Percentiles rank a stretch among this genome's conserved stretches.
phyloP scores from a whole-genome alignment of 2,329 filamentous ascomycete species.

The Zasmidium angulare region DNA sequence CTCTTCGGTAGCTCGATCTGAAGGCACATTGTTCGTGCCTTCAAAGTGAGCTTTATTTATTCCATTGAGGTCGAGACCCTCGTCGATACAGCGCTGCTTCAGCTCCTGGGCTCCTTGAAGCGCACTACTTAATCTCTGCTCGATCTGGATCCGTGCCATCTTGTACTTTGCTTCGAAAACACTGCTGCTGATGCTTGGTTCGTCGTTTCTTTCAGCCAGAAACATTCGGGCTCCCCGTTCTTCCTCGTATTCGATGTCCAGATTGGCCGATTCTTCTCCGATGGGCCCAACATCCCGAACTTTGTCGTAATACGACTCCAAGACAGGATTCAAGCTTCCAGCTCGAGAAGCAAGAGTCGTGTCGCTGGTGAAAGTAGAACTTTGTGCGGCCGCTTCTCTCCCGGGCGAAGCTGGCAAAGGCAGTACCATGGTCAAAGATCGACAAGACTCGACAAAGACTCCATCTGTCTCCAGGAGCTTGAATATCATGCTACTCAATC shows the following conservation, averaged over 20 bases:
- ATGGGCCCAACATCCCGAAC: slow-evolving; percentile 1
- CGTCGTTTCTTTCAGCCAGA: not conserved
- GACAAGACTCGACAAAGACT: not conserved
- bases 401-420: not conserved
- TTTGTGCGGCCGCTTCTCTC: not conserved
- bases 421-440: not conserved
- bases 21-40: not conserved
- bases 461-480: not conserved
- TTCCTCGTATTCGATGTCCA: slow-evolving; percentile 4
- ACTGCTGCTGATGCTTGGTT: not conserved
- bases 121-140: not conserved
- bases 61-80: not conserved
- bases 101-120: not conserved
- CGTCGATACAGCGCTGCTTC: not conserved
- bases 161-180: not conserved
- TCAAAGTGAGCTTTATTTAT: not conserved
- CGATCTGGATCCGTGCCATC: not conserved
- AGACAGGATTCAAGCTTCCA: slow-evolving; percentile 3
- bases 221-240: not conserved
- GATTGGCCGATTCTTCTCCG: not conserved
- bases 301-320: slow-evolving; percentile 6
- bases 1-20: not conserved
- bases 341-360: too few relatives aligned
- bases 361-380: too few relatives aligned
- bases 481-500: not conserved